These are phyloP conservation scores for Suhomyces sp. DNA, from an alignment of 805 yeast genomes.

Conservation along the genomic window DNA sequence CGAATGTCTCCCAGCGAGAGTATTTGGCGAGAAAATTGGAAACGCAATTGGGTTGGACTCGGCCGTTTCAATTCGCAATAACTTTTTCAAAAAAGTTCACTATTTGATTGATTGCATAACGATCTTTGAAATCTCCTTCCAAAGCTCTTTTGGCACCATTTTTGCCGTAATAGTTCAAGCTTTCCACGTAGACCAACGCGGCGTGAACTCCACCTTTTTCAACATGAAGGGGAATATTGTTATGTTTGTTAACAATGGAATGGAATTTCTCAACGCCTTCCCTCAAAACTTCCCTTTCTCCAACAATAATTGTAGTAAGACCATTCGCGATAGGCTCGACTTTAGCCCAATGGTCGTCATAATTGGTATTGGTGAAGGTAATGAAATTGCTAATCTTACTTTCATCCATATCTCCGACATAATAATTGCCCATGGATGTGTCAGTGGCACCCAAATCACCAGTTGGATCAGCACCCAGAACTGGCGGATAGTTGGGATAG, in stretches of 20 bases:
- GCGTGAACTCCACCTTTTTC: slow-evolving; percentile 39
- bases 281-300: slow-evolving; percentile 33
- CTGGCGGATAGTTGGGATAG: slow-evolving; percentile 17
- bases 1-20: background rate
- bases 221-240: slow-evolving; percentile 16
- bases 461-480: slow-evolving; percentile 19
- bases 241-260: slow-evolving; percentile 17
- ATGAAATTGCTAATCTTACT: slow-evolving; percentile 16
- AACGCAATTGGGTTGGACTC: background rate
- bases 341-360: slow-evolving; percentile 23
- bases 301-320: slow-evolving; percentile 23
- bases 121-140: slow-evolving; percentile 23
- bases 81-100: slow-evolving; percentile 14
- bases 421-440: slow-evolving; percentile 32
- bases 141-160: slow-evolving; percentile 21
- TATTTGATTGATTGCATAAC: slow-evolving; percentile 15
- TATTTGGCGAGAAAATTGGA: background rate
- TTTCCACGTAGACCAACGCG: slow-evolving; percentile 31
- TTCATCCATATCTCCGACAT: slow-evolving; percentile 19
- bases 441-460: slow-evolving; percentile 35
- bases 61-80: background rate
- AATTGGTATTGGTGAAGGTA: slow-evolving; percentile 22
- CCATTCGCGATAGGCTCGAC: slow-evolving; percentile 23
- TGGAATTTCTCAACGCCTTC: slow-evolving; percentile 27
- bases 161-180: slow-evolving; percentile 26